Conservation (phyloP, 768 basidiomycete genomes). For the Cubamyces lactineus region DNA sequence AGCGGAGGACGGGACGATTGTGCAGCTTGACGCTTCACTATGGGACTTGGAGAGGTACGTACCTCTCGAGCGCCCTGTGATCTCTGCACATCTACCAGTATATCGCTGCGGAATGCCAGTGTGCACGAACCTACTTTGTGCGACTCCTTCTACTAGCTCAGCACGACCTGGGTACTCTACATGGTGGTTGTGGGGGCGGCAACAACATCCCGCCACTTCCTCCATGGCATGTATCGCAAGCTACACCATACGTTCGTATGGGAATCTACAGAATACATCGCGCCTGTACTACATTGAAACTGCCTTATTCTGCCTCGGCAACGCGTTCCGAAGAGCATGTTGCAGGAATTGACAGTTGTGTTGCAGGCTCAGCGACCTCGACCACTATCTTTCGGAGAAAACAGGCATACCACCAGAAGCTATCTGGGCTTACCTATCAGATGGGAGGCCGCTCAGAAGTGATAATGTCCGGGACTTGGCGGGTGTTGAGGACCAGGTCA, state of each 20-base stretch:
- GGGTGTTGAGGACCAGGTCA: constrained; percentile 74
- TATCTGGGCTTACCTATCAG: constrained; percentile 77
- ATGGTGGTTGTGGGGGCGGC: too few relatives aligned
- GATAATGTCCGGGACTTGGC: constrained; percentile 78
- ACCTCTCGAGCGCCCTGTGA: neutral
- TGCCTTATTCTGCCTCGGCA: too few relatives aligned
- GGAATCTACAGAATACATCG: too few relatives aligned
- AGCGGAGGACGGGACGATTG: constrained; percentile 45
- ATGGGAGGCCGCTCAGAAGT: constrained; percentile 72
- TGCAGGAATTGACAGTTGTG: neutral
- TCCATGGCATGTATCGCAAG: too few relatives aligned
- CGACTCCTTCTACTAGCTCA: too few relatives aligned
- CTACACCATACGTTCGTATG: too few relatives aligned
- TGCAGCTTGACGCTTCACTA: constrained; percentile 61
- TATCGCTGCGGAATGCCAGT: neutral
- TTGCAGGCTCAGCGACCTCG: constrained; percentile 65
- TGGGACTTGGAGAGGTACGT: constrained; percentile 78
- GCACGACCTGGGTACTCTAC: too few relatives aligned
- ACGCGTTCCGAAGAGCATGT: too few relatives aligned
- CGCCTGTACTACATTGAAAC: too few relatives aligned
- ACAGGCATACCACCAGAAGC: constrained; percentile 71
- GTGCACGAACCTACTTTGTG: neutral
- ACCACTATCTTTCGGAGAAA: constrained; percentile 70
- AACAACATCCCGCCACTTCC: too few relatives aligned
- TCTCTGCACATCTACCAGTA: constrained; percentile 13